These are phyloP conservation scores for Podospora didyma DNA, from an alignment of 495 filamentous ascomycete species.

Conservation along the genomic window DNA sequence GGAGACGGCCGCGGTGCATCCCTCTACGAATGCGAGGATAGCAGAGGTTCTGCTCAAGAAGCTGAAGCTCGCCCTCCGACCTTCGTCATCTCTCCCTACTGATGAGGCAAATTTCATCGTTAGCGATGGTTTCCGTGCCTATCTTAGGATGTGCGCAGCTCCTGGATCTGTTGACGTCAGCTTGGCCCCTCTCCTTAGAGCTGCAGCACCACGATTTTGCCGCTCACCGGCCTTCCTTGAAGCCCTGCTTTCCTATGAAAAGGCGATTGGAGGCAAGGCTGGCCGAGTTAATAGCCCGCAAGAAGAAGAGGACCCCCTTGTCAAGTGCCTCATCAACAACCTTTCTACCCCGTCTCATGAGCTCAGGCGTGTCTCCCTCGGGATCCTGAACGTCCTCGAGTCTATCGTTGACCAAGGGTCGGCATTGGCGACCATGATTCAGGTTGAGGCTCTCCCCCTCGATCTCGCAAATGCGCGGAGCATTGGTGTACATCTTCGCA, in stretches of 20 bases:
- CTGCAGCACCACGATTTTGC: slow-evolving; percentile 57
- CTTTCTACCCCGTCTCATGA: slow-evolving; percentile 68
- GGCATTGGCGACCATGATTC: slow-evolving; percentile 52
- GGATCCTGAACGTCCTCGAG: slow-evolving; percentile 55
- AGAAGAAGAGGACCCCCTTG: slow-evolving; percentile 50
- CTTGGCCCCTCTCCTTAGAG: slow-evolving; percentile 55
- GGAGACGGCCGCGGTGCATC: slow-evolving; percentile 44
- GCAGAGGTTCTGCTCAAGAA: slow-evolving; percentile 53
- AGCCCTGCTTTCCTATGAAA: slow-evolving; percentile 57
- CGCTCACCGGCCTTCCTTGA: slow-evolving; percentile 64
- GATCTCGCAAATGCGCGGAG: slow-evolving; percentile 69
- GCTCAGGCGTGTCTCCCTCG: slow-evolving; percentile 65
- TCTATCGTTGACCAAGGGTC: slow-evolving; percentile 33
- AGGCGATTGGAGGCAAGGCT: slow-evolving; percentile 39
- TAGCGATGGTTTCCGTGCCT: slow-evolving; percentile 52
- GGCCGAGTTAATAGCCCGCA: slow-evolving; percentile 36
- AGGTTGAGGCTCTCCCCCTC: slow-evolving; percentile 74
- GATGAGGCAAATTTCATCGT: slow-evolving; percentile 57
- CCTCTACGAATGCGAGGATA: slow-evolving; percentile 51
- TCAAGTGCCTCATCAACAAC: slow-evolving; percentile 61
- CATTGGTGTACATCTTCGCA: slow-evolving; percentile 79
- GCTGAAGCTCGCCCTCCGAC: slow-evolving; percentile 53
- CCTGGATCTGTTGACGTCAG: slow-evolving; percentile 46
- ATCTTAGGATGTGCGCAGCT: slow-evolving; percentile 46
- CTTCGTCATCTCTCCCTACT: slow-evolving; percentile 48